phyloP scores from a whole-genome alignment of 2,329 filamentous ascomycete genomes.

The Onygenales sp. region DNA sequence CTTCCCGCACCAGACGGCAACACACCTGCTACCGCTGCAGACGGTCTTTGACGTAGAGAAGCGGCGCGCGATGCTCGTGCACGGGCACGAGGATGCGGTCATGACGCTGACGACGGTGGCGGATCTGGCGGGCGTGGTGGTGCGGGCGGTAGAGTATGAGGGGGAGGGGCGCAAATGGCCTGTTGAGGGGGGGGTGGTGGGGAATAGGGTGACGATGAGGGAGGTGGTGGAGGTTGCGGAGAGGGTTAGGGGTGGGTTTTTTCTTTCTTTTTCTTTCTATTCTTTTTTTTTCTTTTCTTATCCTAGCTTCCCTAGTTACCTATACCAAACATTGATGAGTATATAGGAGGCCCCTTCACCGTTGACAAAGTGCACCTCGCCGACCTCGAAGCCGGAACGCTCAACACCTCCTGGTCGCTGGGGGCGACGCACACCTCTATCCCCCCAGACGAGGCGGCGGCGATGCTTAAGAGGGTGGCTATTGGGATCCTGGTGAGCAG shows the following conservation, averaged over 20 bases:
- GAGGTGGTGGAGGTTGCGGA: constrained; percentile 24
- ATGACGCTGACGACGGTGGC: constrained; percentile 25
- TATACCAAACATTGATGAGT: constrained; percentile 1
- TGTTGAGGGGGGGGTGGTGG: constrained; percentile 26
- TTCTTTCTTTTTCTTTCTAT: constrained; percentile 5
- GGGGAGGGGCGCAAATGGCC: constrained; percentile 33
- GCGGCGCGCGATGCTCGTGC: constrained; percentile 20
- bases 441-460: constrained; percentile 14
- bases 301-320: constrained; percentile 1
- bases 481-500: constrained; percentile 16
- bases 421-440: constrained; percentile 17
- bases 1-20: constrained; percentile 26
- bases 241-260: constrained; percentile 20
- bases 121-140: constrained; percentile 28
- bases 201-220: constrained; percentile 18
- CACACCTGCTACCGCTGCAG: constrained; percentile 27
- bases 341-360: constrained; percentile 21
- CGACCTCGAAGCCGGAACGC: constrained; percentile 38
- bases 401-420: constrained; percentile 18
- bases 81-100: constrained; percentile 19
- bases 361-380: constrained; percentile 36
- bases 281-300: constrained; percentile 5
- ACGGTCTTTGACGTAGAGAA: constrained; percentile 26
- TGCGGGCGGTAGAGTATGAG: constrained; percentile 27
- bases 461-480: constrained; percentile 12